Conservation (phyloP, 208 protist genomes). For the Leishmania guyanensis region DNA sequence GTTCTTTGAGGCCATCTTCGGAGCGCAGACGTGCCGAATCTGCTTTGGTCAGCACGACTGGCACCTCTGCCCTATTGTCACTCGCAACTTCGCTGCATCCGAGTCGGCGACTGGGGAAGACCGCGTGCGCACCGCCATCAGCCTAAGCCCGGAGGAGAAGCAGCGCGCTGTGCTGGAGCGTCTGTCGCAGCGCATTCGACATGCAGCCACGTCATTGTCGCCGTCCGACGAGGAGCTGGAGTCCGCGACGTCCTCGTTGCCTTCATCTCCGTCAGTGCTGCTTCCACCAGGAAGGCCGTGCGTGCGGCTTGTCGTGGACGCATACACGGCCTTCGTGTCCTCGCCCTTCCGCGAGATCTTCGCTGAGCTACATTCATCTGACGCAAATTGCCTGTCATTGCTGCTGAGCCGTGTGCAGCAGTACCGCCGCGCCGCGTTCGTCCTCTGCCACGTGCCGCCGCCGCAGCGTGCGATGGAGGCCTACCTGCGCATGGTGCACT, state of each 20-base stretch:
- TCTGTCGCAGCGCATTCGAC: constrained; percentile 38
- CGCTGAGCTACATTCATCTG: constrained; percentile 47
- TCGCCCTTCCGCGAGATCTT: constrained; percentile 81
- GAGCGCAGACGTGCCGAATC: constrained; percentile 63
- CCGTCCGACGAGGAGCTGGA: background rate
- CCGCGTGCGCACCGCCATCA: constrained; percentile 41
- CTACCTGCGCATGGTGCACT: constrained; percentile 56
- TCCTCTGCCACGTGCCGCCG: constrained; percentile 84
- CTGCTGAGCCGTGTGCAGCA: constrained; percentile 64
- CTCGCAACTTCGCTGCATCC: constrained; percentile 65
- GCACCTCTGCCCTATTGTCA: constrained; percentile 80
- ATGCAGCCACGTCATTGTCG: constrained; percentile 34
- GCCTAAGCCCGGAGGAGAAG: constrained; percentile 75
- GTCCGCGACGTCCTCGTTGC: background rate
- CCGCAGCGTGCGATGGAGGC: constrained; percentile 50
- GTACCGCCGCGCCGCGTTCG: constrained; percentile 80
- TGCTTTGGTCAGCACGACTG: constrained; percentile 82
- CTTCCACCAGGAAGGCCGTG: constrained; percentile 16
- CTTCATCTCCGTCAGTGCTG: constrained; percentile 2
- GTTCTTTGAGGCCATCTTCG: constrained; percentile 71
- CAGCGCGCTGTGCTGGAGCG: constrained; percentile 63
- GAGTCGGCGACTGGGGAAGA: constrained; percentile 1
- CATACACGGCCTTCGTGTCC: constrained; percentile 79
- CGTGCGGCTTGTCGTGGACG: constrained; percentile 57
- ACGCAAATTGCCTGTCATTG: constrained; percentile 70